Base-by-base conservation (phyloP, 129 eudicot genomes). In the Arctium minus region DNA sequence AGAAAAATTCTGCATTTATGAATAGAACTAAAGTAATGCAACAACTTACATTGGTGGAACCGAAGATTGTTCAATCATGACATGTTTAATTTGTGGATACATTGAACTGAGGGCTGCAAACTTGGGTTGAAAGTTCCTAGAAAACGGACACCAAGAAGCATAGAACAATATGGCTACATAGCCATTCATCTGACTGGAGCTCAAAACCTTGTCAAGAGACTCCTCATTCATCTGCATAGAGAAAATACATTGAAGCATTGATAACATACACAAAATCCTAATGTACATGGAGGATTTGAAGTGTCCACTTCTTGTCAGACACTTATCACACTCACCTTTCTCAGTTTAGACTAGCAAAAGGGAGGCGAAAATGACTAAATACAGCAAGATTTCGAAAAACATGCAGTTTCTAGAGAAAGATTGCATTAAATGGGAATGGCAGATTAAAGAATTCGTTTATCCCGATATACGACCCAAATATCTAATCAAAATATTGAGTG, bases 111-210 rank as follows among this genome's bases (percentile, higher is more conserved):
- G 91, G 67, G 86, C 82, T 68, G 80, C 87, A 82, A 92, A 94
- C 68, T 81, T 89, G 37, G 86, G 78, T 75, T 36, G 86, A 15
- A 84, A 74, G 53, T 17, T 75, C 48, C 70, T 81, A 8, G 97
- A 94, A 82, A 94, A 94, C 1, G 96, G 96, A 82, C 97, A 94
- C 90, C 89, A 91, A 42, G 96, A 89, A 75, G 93, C 97, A 89
- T 90, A 92, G 77, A 94, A 92, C 60, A 94, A 81, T 70, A 94
- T 88, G 12, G 89, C 89, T 12, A 83, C 80, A 40, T 86, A 72
- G 36, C 35, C 87, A 79, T 89, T 86, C 65, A 40, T 73, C 79
- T 74, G 82, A 37, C 39, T 85, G 73, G 87, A 88, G 77, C 82
- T 88, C 76, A 94, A 77, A 86, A 81, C 85, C 79, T 62, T 82